phyloP scores from a whole-genome alignment of 148 eudicot species.

The Diospyros kaki region DNA sequence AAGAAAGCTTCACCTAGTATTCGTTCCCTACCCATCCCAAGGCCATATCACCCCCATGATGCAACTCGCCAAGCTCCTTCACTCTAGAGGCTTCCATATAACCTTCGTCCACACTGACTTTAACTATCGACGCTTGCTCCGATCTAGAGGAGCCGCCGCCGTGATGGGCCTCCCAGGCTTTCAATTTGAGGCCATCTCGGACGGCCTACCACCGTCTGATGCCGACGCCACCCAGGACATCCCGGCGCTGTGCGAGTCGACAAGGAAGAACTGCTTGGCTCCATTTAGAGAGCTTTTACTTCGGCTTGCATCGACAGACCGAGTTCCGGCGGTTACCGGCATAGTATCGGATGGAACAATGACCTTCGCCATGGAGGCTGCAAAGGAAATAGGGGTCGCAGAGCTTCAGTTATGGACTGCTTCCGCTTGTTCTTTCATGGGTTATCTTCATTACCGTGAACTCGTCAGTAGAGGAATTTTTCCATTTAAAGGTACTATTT shows the following conservation, averaged over 20 bases:
- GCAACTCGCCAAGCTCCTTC: constrained; percentile 36
- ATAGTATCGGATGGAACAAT: constrained; percentile 21
- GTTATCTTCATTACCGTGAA: constrained; percentile 19
- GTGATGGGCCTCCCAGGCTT: constrained; percentile 14
- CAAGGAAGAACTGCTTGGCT: constrained; percentile 10
- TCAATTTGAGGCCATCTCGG: constrained; percentile 22
- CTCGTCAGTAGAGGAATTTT: constrained; percentile 20
- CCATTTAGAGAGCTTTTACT: constrained; percentile 13
- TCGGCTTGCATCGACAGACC: not conserved
- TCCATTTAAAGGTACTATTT: constrained; percentile 17
- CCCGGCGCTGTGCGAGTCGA: constrained; percentile 9
- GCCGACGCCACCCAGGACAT: constrained; percentile 25
- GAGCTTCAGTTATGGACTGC: constrained; percentile 25
- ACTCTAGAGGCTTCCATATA: constrained; percentile 28
- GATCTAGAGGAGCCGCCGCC: constrained; percentile 5
- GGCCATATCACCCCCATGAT: constrained; percentile 34
- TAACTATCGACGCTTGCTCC: constrained; percentile 24
- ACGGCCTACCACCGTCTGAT: constrained; percentile 25
- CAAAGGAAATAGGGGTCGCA: constrained; percentile 19
- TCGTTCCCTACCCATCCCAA: constrained; percentile 30
- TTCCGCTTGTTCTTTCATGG: constrained; percentile 29
- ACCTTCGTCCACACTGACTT: constrained; percentile 36
- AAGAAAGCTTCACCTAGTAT: constrained; percentile 23
- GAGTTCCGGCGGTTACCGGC: constrained; percentile 15
- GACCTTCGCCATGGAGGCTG: constrained; percentile 18